phyloP scores from a whole-genome alignment of 352 stramenopile species.

The Phytopythium litorale region DNA sequence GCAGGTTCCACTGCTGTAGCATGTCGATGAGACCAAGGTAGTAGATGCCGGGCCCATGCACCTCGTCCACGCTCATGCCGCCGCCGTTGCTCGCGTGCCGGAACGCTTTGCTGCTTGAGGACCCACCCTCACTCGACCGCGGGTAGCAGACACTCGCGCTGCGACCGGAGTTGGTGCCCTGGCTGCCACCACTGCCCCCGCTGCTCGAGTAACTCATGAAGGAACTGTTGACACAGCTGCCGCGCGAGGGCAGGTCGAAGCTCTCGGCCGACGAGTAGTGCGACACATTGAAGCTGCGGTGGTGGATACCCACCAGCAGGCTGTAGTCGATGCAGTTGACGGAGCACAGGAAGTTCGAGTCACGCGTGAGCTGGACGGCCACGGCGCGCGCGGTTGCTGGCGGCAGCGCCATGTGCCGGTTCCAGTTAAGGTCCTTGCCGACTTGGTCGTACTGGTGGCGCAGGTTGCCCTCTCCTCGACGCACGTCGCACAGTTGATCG shows the following conservation, averaged over 20 bases:
- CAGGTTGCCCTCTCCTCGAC: slow-evolving; percentile 56
- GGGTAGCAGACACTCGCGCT: slow-evolving; percentile 10
- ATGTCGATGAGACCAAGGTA: slow-evolving; percentile 96
- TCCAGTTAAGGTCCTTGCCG: slow-evolving; percentile 84
- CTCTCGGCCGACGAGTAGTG: slow-evolving; percentile 57
- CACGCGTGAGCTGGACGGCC: slow-evolving; percentile 67
- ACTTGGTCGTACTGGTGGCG: slow-evolving; percentile 79
- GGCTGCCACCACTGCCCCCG: slow-evolving; percentile 12
- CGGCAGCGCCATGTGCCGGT: slow-evolving; percentile 72
- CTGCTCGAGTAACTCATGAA: slow-evolving; percentile 27
- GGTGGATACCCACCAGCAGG: slow-evolving; percentile 92
- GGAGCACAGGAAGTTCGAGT: slow-evolving; percentile 88
- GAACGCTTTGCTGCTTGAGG: slow-evolving; percentile 41
- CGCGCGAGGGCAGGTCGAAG: slow-evolving; percentile 28
- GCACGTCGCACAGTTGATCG: slow-evolving; percentile 63
- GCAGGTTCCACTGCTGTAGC: slow-evolving; percentile 92
- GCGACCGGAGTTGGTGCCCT: background rate
- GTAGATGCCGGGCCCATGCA: slow-evolving; percentile 91
- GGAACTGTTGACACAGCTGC: slow-evolving; percentile 20
- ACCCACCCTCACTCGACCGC: slow-evolving; percentile 31
- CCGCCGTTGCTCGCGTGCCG: slow-evolving; percentile 37
- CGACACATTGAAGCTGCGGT: slow-evolving; percentile 83
- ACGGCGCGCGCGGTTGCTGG: slow-evolving; percentile 47
- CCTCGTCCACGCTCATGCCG: slow-evolving; percentile 77
- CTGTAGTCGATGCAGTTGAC: slow-evolving; percentile 97